These are phyloP conservation scores for Cryptosporidium baileyi DNA, from an alignment of 169 alveolate genomes.

Conservation along the genomic window DNA sequence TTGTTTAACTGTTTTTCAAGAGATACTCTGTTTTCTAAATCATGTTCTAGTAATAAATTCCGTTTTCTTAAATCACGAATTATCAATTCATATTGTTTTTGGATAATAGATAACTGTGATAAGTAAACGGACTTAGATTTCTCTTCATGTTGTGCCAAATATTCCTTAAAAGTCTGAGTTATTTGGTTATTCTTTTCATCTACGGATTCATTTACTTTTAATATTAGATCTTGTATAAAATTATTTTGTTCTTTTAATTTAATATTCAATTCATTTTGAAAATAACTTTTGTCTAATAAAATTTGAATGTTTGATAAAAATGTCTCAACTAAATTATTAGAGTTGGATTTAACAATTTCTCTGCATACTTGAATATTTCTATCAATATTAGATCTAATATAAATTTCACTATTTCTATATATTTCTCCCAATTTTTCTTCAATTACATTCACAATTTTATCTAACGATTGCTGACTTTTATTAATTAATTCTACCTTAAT, in stretches of 20 bases:
- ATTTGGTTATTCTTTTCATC: neutral
- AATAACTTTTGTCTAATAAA: neutral
- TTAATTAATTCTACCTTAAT: neutral
- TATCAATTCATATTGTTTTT: constrained; percentile 39
- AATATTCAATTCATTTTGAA: neutral
- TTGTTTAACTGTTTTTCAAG: neutral
- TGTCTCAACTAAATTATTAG: neutral
- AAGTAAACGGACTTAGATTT: neutral
- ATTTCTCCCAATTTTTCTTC: constrained; percentile 8
- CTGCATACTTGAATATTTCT: neutral
- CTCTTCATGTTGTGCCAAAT: neutral
- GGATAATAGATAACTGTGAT: constrained; percentile 14
- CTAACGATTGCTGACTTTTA: neutral
- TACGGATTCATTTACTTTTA: neutral
- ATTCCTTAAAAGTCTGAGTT: neutral
- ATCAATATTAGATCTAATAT: neutral
- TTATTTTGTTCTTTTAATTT: neutral
- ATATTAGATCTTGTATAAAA: neutral
- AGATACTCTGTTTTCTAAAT: neutral
- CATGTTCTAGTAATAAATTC: constrained; percentile 1
- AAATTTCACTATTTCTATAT: neutral
- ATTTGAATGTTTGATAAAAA: neutral
- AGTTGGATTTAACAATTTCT: neutral
- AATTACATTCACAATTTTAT: neutral
- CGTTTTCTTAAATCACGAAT: constrained; percentile 55